Base-by-base conservation (phyloP, 805 yeast genomes). In the Yarrowia phangngaensis region DNA sequence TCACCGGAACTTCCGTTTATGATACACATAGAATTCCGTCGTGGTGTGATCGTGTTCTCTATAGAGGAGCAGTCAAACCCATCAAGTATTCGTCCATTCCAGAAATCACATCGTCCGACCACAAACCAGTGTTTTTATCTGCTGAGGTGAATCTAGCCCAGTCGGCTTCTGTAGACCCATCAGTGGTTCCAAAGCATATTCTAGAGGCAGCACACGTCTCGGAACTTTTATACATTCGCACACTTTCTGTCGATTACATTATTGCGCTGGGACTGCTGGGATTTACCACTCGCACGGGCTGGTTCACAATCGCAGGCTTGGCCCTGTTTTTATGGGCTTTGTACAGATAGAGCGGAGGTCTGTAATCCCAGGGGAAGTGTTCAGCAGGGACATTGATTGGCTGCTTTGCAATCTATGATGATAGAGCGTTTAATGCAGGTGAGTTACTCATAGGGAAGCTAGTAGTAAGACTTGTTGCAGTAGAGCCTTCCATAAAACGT, bases 11-110 rank as follows among this genome's bases (percentile, higher is more conserved):
- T 0, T 45, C 54, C 3, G 70, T 72, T n/a, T 84, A 76, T 61
- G 75, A 76, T 52, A 31, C 61, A 2, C 80, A 78, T 55, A 70
- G 96, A 50, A 67, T 69, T 1, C 94, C 96, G 0, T 81, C 95
- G 6, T 89, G 95, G 95, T 88, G 96, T 64, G 97, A 89, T 61
- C 66, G 97, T 47, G 75, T 89, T 5, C 61, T 89, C 35, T 85
- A 68, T 58, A 74, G 53, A 13, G 52, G 53, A 9, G 26, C 52
- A 45, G 47, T 69, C 64, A 26, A 51, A 4, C 52, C 77, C 1
- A 55, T 64, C 11, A 59, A 61, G 3, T 87, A 87, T 63, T 57
- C 65, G 20, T 70, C 84, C 6, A 55, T 84, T 6, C 61, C 67
- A 1, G 60, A 67, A 0, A 63, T 82, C 28, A 63, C 65, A 4